Conservation (phyloP, 169 alveolate species). For the Toxoplasma gondii region DNA sequence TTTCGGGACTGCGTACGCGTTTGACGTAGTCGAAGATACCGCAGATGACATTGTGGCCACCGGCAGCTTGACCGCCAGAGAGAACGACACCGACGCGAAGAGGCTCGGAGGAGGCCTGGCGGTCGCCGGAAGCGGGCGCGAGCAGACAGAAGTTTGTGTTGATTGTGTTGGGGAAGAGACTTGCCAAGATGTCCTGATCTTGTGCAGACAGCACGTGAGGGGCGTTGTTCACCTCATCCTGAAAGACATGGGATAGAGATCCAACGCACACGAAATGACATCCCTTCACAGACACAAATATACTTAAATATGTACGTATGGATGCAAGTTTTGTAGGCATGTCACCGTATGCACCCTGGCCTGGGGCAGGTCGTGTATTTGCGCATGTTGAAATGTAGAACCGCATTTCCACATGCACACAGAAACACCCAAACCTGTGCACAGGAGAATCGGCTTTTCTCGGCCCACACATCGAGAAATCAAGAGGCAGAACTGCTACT, state of each 20-base stretch:
- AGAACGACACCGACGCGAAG: constrained; percentile 92
- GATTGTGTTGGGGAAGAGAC: constrained; percentile 49
- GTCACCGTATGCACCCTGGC: background rate
- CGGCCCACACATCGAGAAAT: too few relatives aligned
- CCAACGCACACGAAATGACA: background rate
- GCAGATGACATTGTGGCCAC: constrained; percentile 98
- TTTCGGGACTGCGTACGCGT: background rate
- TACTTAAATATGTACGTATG: background rate
- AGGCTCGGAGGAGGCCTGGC: constrained; percentile 15
- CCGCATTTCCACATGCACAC: too few relatives aligned
- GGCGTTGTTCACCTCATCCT: constrained; percentile 48
- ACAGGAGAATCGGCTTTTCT: too few relatives aligned
- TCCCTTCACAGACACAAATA: background rate
- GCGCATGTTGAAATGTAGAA: too few relatives aligned
- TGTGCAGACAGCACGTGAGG: background rate
- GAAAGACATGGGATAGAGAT: background rate
- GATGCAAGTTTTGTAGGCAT: too few relatives aligned
- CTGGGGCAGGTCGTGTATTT: background rate
- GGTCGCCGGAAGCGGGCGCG: constrained; percentile 11
- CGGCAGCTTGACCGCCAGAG: constrained; percentile 99
- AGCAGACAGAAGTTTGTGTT: constrained; percentile 22
- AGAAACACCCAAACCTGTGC: too few relatives aligned
- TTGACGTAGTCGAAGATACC: constrained; percentile 95
- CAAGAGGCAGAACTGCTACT: too few relatives aligned
- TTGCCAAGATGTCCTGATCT: background rate